phyloP scores from a whole-genome alignment of 345 rosid species.

The Acer campestre region DNA sequence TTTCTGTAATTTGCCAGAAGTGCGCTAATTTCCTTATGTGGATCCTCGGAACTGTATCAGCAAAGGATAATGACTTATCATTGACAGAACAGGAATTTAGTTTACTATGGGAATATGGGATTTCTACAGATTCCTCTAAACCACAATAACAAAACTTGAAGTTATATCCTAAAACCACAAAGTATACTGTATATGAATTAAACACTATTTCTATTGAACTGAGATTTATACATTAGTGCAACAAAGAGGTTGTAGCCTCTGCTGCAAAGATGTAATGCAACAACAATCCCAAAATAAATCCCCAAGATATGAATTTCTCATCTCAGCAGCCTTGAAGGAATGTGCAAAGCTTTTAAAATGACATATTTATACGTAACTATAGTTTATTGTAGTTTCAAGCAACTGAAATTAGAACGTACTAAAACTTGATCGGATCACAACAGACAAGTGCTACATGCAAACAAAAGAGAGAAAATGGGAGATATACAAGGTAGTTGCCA shows the following conservation, averaged over 20 bases:
- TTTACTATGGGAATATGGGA: background rate
- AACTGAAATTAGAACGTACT: background rate
- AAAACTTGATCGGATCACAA: background rate
- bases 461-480: background rate
- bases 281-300: background rate
- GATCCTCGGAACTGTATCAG: constrained; percentile 67
- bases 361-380: background rate
- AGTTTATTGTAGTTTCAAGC: background rate
- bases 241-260: background rate
- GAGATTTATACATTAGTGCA: background rate
- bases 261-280: constrained; percentile 11
- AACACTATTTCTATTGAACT: background rate
- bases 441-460: background rate
- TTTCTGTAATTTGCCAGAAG: constrained; percentile 58
- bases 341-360: background rate
- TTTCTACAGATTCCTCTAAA: background rate
- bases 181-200: background rate
- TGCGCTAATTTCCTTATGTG: constrained; percentile 54
- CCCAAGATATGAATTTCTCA: background rate
- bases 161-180: background rate
- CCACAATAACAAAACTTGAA: constrained; percentile 2
- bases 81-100: background rate
- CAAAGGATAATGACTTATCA: background rate
- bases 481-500: constrained; percentile 62
- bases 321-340: constrained; percentile 12